Base-by-base conservation (phyloP, 2,329 filamentous ascomycete genomes). In the Fusarium transvaalense region DNA sequence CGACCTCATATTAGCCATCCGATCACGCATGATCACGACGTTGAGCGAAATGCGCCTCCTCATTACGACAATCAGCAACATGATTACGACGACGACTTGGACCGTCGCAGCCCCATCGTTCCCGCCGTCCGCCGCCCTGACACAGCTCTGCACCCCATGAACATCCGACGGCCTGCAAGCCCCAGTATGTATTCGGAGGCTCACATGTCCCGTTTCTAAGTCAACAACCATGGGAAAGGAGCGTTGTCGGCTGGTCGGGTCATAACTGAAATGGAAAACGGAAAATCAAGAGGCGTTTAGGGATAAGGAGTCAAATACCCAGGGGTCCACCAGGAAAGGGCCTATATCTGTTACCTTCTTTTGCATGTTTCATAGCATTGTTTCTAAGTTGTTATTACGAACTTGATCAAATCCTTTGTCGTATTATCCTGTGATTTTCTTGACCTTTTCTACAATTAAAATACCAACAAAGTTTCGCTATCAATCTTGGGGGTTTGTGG, bases 71-170 rank as follows among this genome's bases (percentile, higher is more conserved):
- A 69, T 37, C 34, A 38, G 25, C 38, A 29, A 5, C 27, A 47
- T 25, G 57, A 69, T 19, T 71, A 64, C 29, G 64, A 72, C 51
- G 70, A 64, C 29, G 64, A 72, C 51, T 60, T 68, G 61, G 76
- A 74, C 32, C 81, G 84, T 50, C 76, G 78, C 51, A 88, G 86
- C 67, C 88, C 88, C 3, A 85, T 90, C 65, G 78, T 83, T 23
- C 87, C 87, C 2, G 80, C 81, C 1, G 63, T 90, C 14, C 80
- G 83, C 73, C 83, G 88, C 13, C 88, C 88, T 2, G 82, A 85
- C 29, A 87, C 87, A 10, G 85, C 85, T 3, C 64, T 88, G 66
- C 88, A 90, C 69, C 88, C 88, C 27, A 82, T 83, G 42, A 79
- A 84, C 69, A 82, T 83, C 50, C 79, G 77, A 32, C 77, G 77